These are phyloP conservation scores for Stephania yunnanensis DNA, from an alignment of 164 flowering plant genomes.

Conservation along the genomic window DNA sequence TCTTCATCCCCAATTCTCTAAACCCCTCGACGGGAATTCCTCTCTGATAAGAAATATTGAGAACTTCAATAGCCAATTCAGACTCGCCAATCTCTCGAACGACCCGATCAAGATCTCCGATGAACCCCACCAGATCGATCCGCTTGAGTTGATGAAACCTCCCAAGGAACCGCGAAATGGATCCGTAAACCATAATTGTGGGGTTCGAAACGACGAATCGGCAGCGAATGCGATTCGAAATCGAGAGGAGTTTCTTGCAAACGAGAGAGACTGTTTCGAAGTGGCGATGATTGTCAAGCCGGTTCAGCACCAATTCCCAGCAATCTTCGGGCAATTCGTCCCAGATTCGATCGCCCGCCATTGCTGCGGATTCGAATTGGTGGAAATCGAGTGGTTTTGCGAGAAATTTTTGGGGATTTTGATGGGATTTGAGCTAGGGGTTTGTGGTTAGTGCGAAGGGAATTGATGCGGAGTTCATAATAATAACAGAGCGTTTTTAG, in stretches of 20 bases:
- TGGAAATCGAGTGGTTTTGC: not conserved
- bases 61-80: conserved; percentile 25
- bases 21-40: conserved; percentile 28
- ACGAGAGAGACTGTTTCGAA: conserved; percentile 42
- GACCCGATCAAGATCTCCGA: conserved; percentile 26
- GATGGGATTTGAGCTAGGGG: no score
- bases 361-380: not conserved
- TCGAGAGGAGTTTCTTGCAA: conserved; percentile 39
- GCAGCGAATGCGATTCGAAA: conserved; percentile 39
- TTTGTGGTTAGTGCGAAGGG: not conserved
- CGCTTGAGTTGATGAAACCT: conserved; percentile 39
- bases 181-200: conserved; percentile 16
- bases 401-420: not conserved
- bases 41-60: conserved; percentile 35
- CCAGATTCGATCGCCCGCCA: conserved; percentile 7
- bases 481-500: not conserved
- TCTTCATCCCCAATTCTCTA: conserved; percentile 17
- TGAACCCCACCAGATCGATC: conserved; percentile 19
- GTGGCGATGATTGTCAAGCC: conserved; percentile 20
- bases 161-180: conserved; percentile 22
- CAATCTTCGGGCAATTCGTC: conserved; percentile 46
- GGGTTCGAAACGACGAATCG: conserved; percentile 28
- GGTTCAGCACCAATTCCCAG: conserved; percentile 40
- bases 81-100: conserved; percentile 27
- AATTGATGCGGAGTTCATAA: not conserved